phyloP scores from a whole-genome alignment of 2,329 filamentous ascomycete species.

The Pseudocercospora eumusae region DNA sequence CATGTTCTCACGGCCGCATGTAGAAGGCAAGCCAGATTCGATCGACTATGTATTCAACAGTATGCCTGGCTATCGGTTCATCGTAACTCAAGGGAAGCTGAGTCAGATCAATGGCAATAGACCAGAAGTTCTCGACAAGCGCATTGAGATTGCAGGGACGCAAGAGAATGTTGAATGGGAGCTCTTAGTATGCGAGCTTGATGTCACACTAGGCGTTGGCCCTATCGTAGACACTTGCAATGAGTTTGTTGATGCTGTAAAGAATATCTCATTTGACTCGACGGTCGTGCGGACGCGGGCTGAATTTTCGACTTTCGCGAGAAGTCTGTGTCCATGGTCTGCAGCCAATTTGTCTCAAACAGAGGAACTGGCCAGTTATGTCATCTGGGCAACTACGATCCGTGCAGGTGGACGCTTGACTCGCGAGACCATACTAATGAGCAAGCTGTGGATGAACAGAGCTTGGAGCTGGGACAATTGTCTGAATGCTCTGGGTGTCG shows the following conservation, averaged over 20 bases:
- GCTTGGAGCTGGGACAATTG: constrained; percentile 10
- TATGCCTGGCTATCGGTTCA: not conserved
- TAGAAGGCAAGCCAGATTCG: not conserved
- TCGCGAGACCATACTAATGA: constrained; percentile 1
- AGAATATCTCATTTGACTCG: not conserved
- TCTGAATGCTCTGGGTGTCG: constrained; percentile 1
- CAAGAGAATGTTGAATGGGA: not conserved
- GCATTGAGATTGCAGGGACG: not conserved
- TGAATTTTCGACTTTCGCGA: not conserved
- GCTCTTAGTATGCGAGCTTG: not conserved
- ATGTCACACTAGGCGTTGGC: not conserved
- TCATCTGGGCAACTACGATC: constrained; percentile 4
- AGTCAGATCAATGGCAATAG: not conserved
- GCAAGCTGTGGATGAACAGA: constrained; percentile 7
- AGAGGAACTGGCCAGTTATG: not conserved
- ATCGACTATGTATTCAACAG: not conserved
- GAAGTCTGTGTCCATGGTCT: constrained; percentile 5
- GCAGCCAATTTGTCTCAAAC: not conserved
- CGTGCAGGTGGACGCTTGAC: constrained; percentile 1
- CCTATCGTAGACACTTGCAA: not conserved
- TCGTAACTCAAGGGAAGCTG: not conserved
- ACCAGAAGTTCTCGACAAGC: not conserved
- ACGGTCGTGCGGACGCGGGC: not conserved
- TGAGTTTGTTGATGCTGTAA: not conserved
- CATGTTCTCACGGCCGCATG: not conserved